Conservation (phyloP, 2,329 filamentous ascomycete species). For the Exophiala alcalophila region DNA sequence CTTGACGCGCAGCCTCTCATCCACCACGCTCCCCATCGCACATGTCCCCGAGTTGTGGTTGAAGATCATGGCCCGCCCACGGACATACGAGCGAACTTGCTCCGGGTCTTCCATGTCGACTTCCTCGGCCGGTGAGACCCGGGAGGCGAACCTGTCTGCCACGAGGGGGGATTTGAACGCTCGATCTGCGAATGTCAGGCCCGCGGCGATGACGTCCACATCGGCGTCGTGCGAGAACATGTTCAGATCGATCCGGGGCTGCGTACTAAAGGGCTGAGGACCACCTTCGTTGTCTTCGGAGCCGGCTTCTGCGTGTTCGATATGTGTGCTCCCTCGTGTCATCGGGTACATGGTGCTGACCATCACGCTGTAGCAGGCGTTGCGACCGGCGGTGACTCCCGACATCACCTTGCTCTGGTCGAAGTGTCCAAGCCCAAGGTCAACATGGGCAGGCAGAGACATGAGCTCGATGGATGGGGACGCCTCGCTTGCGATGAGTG, state of each 20-base stretch:
- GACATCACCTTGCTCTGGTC: constrained; percentile 46
- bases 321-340: constrained; percentile 49
- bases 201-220: constrained; percentile 39
- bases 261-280: constrained; percentile 23
- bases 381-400: constrained; percentile 38
- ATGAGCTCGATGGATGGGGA: constrained; percentile 30
- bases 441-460: constrained; percentile 29
- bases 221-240: constrained; percentile 44
- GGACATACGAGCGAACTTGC: constrained; percentile 17
- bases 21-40: constrained; percentile 35
- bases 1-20: constrained; percentile 33
- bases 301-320: constrained; percentile 32
- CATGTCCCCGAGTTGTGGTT: constrained; percentile 30
- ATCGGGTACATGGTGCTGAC: constrained; percentile 52
- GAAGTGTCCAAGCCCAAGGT: constrained; percentile 27
- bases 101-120: constrained; percentile 10
- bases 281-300: not conserved
- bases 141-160: not conserved
- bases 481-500: not conserved
- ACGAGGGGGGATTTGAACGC: not conserved
- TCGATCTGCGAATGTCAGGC: constrained; percentile 6
- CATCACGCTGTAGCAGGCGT: constrained; percentile 48
- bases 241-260: constrained; percentile 45
- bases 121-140: constrained; percentile 3
- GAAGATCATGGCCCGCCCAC: constrained; percentile 33